These are phyloP conservation scores for Didymella lethalis DNA, from an alignment of 2,329 filamentous ascomycete genomes.

Conservation along the genomic window DNA sequence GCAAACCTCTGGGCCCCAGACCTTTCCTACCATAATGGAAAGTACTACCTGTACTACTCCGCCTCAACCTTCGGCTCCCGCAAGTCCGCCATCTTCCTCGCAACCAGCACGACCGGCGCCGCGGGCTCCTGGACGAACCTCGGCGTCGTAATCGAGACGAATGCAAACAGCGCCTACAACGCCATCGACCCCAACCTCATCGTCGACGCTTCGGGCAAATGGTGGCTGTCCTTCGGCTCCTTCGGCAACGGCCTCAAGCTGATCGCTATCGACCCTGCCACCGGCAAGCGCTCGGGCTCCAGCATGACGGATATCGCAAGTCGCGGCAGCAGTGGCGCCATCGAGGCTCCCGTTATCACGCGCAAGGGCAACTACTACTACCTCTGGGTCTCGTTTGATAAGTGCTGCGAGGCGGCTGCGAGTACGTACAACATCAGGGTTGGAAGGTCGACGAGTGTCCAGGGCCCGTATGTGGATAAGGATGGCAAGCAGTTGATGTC, in stretches of 20 bases:
- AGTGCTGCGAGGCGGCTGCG: conserved; percentile 65
- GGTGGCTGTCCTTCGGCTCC: conserved; percentile 68
- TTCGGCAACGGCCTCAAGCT: conserved; percentile 67
- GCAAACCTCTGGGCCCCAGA: conserved; percentile 21
- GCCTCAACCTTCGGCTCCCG: conserved; percentile 68
- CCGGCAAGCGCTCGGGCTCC: conserved; percentile 26
- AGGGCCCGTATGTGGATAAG: conserved; percentile 63
- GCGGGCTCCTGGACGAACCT: conserved; percentile 63
- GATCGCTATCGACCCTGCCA: conserved; percentile 59
- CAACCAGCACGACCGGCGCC: conserved; percentile 57
- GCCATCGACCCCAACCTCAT: conserved; percentile 60
- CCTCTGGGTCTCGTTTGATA: conserved; percentile 66
- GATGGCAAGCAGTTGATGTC: conserved; percentile 59
- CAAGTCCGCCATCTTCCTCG: conserved; percentile 66
- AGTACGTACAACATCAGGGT: conserved; percentile 68
- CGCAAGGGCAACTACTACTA: conserved; percentile 65
- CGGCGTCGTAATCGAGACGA: conserved; percentile 57
- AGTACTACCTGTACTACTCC: conserved; percentile 69
- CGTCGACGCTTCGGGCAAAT: conserved; percentile 47
- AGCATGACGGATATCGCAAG: conserved; percentile 58
- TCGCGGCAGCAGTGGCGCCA: conserved; percentile 57
- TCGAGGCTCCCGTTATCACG: conserved; percentile 64
- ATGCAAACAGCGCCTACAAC: conserved; percentile 49
- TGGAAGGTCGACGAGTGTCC: conserved; percentile 61
- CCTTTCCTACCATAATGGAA: conserved; percentile 21